Evolutionary conservation across 257 asterid species (phyloP), one percentile per base, ranked within the genome.

Genomic region (Cinchona pubescens): DNA sequence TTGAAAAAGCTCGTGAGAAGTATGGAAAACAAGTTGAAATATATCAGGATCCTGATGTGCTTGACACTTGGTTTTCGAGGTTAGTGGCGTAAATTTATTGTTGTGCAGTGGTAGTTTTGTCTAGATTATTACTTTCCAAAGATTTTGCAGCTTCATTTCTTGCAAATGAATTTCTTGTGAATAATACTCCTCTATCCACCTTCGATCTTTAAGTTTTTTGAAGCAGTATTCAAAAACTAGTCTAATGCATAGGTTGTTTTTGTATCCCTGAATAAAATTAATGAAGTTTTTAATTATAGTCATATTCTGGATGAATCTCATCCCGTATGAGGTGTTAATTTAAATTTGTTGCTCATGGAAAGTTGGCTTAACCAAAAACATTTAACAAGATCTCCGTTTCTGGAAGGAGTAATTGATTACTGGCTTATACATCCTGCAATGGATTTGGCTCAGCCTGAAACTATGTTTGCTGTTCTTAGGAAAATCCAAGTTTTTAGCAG

Each of bases 11-110:
- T 80, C 89, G 75, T 53, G 76, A 79, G 75, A 89, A 90, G 83
- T 90, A 89, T 87, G 99, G 99, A 58, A 84, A 89, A 73, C 73
- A 81, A 53, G 96, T 89, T 35, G 90, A 90, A 84, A 89, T 94
- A 84, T 92, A 89, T 84, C 99, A 94, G 89, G 97, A 94, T 79
- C 94, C 97, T 43, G 97, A 94, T 86, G 99, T 92, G 79, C 97
- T 94, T 73, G 99, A 94, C 83, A 94, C 99, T 80, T 94, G 99
- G 99, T 94, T 94, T 84, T 94, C 99, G 37, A 94, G 99, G 99
- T 94, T 72, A 63, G 83, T 79, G 81, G 62, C 45, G 46, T 4
- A 5, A 40, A 30, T 13, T 38, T 25, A 21, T 27, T 49, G 35
- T 37, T 43, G 12, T 14, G 15, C 35, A 8, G 32, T 42, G 45